These are phyloP conservation scores for Neopestalotiopsis rosae DNA, from an alignment of 2,329 filamentous ascomycete genomes.

Conservation along the genomic window DNA sequence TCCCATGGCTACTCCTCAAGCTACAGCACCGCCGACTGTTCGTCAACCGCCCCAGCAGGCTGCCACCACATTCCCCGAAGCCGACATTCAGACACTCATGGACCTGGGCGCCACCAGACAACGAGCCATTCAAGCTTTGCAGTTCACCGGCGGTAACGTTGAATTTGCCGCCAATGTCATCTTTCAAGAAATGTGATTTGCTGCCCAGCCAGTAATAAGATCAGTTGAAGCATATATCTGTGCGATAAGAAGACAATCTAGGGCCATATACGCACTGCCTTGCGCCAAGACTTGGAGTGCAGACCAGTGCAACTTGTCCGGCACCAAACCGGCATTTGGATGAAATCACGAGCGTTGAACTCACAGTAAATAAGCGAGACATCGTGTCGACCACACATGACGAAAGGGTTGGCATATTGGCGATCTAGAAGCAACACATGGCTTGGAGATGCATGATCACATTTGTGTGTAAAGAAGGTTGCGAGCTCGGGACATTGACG, in stretches of 20 bases:
- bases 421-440: neutral
- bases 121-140: slow-evolving; percentile 79
- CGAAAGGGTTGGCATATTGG: neutral
- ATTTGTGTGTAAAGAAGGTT: neutral
- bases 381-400: neutral
- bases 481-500: neutral
- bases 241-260: neutral
- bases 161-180: slow-evolving; percentile 87
- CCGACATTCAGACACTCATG: slow-evolving; percentile 76
- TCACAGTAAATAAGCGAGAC: neutral
- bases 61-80: slow-evolving; percentile 53
- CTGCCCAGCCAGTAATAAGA: neutral
- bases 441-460: neutral
- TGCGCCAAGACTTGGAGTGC: neutral
- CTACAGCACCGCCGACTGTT: slow-evolving; percentile 30
- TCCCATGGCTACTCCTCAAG: slow-evolving; percentile 26
- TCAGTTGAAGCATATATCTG: neutral
- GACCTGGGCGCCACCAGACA: slow-evolving; percentile 78
- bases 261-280: neutral
- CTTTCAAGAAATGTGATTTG: slow-evolving; percentile 52
- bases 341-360: neutral
- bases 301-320: neutral
- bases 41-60: slow-evolving; percentile 32
- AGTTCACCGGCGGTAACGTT: slow-evolving; percentile 84
- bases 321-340: neutral